Evolutionary conservation across 805 yeast species (phyloP).

Genomic region (Candida lessepsii): DNA sequence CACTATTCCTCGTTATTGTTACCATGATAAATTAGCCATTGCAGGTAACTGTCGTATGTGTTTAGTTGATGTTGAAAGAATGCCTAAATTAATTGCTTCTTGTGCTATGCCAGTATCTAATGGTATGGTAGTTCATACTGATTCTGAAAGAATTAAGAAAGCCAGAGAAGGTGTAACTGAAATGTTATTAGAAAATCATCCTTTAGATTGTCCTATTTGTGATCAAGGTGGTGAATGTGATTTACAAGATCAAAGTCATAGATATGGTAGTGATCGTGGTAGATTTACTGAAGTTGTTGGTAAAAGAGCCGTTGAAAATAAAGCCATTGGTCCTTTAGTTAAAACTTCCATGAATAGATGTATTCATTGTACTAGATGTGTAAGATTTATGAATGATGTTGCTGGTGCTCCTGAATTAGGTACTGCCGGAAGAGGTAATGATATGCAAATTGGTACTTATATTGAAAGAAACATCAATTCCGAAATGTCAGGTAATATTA

Average conservation of each 20-base stretch:
- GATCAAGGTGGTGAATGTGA: constrained; percentile 97
- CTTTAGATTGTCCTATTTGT: constrained; percentile 88
- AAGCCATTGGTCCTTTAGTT: constrained; percentile 84
- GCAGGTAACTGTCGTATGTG: constrained; percentile 96
- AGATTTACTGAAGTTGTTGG: constrained; percentile 79
- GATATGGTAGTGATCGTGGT: constrained; percentile 85
- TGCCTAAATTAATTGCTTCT: constrained; percentile 86
- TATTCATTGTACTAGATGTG: constrained; percentile 90
- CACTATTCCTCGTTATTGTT: constrained; percentile 83
- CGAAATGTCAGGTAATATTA: constrained; percentile 82
- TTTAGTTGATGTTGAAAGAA: constrained; percentile 82
- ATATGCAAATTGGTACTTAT: constrained; percentile 88
- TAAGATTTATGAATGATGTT: constrained; percentile 82
- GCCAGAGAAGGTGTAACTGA: constrained; percentile 91
- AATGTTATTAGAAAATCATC: constrained; percentile 84
- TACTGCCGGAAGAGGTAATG: constrained; percentile 86
- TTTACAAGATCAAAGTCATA: constrained; percentile 79
- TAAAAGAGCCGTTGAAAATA: constrained; percentile 87
- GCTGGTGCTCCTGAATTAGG: constrained; percentile 94
- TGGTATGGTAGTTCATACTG: constrained; percentile 84
- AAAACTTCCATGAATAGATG: constrained; percentile 92
- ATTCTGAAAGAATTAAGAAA: constrained; percentile 72
- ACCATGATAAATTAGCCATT: constrained; percentile 84
- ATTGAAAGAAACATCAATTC: constrained; percentile 80
- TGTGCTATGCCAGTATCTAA: constrained; percentile 91